Base-by-base conservation (phyloP, 2,329 filamentous ascomycete species). In the Xylaria sp. region DNA sequence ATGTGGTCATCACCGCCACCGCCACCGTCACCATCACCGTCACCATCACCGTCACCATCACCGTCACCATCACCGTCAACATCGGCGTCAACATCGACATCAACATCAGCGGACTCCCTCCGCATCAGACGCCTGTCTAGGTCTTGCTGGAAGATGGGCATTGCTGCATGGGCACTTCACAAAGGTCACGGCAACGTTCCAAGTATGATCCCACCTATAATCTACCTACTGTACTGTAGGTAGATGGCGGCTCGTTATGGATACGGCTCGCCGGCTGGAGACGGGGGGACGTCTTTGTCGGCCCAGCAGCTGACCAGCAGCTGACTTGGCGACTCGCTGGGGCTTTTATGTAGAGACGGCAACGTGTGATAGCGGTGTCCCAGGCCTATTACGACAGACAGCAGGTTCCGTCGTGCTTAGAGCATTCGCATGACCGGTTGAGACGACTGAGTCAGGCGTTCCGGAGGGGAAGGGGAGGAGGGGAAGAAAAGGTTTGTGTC, bases 61-160 rank as follows among this genome's bases (percentile, higher is more conserved):
- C 13, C 38, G 38, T 41, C 41, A 6, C 23, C 44, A n/a, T 17
- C 44, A 2, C 19, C 9, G n/a, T 10, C 40, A 15, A 46, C 19
- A 3, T 23, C 31, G 7, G n/a, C 13, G 25, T 51, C 31, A 40
- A 27, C 40, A 35, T 17, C 46, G 15, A 49, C 53, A 47, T 51
- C 25, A 54, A 59, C 64, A 41, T 64, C 61, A 61, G 72, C 72
- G 65, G 67, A 67, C 44, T 72, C 71, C 65, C 68, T 70, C 67
- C 76, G 76, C 68, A 55, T 49, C 47, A 23, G 54, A 63, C 44
- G 10, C 53, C 53, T 49, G 51, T 79, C 78, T 69, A 81, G 70
- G 68, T 84, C 79, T 71, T 82, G 79, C 67, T 84, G 82, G 69
- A 85, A 87, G 72, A 86, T 86, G 66, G 85, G 85, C 85, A 87